phyloP scores from a whole-genome alignment of 202 grass and related monocot genomes.

The Musa balbisiana region DNA sequence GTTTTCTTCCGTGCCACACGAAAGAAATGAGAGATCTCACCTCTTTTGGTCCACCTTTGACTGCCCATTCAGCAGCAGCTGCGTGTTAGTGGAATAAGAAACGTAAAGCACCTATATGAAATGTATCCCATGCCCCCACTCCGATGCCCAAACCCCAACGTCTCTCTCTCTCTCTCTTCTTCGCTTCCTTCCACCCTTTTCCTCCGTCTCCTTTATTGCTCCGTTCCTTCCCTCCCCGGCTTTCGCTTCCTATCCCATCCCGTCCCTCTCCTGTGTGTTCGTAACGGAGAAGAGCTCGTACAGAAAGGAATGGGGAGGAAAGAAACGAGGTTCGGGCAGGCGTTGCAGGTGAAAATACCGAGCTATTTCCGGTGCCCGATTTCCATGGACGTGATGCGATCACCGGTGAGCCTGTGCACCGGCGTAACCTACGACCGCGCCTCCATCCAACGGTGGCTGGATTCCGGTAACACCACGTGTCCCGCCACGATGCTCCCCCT shows the following conservation, averaged over 20 bases:
- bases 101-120: not conserved
- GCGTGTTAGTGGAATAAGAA: slow-evolving; percentile 1
- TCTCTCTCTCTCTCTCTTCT: not conserved
- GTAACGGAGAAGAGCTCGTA: not conserved
- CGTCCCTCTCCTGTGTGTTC: not conserved
- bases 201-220: not conserved
- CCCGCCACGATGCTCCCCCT: slow-evolving; percentile 83
- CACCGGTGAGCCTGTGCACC: slow-evolving; percentile 91
- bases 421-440: slow-evolving; percentile 85
- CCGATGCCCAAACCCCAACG: not conserved
- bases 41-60: not conserved
- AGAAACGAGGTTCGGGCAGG: slow-evolving; percentile 20
- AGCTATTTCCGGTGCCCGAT: slow-evolving; percentile 93
- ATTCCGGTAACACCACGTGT: slow-evolving; percentile 81
- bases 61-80: not conserved
- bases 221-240: not conserved
- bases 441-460: slow-evolving; percentile 81
- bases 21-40: not conserved
- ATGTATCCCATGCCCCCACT: not conserved
- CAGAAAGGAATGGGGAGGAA: slow-evolving; percentile 37
- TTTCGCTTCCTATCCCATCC: not conserved
- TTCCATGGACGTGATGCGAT: slow-evolving; percentile 88
- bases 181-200: not conserved
- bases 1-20: not conserved
- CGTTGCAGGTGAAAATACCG: slow-evolving; percentile 67